A percentile compares a stretch with the other conserved stretches of the same genome.
Conservation (phyloP, 2,329 filamentous ascomycete genomes). For the Zymoseptoria pseudotritici region DNA sequence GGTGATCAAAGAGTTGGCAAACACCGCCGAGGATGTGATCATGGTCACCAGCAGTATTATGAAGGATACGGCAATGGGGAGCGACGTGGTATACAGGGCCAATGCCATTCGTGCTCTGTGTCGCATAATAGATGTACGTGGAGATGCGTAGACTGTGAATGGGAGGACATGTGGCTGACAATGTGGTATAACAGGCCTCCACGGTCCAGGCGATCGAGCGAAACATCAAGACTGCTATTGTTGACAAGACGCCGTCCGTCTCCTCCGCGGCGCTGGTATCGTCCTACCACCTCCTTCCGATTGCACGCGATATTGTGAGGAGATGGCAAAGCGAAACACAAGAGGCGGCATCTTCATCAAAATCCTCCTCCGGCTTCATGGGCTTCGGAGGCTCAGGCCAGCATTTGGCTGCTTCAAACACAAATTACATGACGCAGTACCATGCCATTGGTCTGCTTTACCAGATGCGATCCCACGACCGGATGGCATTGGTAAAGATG, state of each 20-base stretch:
- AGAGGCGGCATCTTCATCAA: constrained; percentile 84
- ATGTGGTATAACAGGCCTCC: constrained; percentile 55
- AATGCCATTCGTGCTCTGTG: constrained; percentile 95
- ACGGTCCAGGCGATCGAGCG: constrained; percentile 97
- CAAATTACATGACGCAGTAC: constrained; percentile 97
- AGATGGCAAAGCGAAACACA: constrained; percentile 99
- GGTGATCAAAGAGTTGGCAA: constrained; percentile 93
- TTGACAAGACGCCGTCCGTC: constrained; percentile 97
- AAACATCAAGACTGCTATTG: constrained; percentile 97
- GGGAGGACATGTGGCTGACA: background rate
- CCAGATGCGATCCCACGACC: constrained; percentile 94
- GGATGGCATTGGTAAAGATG: constrained; percentile 99
- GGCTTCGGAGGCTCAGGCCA: constrained; percentile 80
- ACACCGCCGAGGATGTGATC: constrained; percentile 95
- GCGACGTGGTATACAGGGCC: constrained; percentile 85
- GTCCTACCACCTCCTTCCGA: constrained; percentile 93
- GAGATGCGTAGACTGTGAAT: background rate
- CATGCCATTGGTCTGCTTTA: constrained; percentile 96
- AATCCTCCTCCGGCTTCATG: constrained; percentile 84
- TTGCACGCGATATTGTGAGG: constrained; percentile 88
- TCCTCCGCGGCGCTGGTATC: constrained; percentile 93
- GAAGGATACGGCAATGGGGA: constrained; percentile 96
- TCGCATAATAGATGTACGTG: constrained; percentile 84
- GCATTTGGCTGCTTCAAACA: constrained; percentile 63
- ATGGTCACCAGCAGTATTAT: constrained; percentile 99